Percentiles rank a stretch among this genome's conserved stretches.
phyloP scores from a whole-genome alignment of 2,329 filamentous ascomycete genomes.

The Myotisia sp. region DNA sequence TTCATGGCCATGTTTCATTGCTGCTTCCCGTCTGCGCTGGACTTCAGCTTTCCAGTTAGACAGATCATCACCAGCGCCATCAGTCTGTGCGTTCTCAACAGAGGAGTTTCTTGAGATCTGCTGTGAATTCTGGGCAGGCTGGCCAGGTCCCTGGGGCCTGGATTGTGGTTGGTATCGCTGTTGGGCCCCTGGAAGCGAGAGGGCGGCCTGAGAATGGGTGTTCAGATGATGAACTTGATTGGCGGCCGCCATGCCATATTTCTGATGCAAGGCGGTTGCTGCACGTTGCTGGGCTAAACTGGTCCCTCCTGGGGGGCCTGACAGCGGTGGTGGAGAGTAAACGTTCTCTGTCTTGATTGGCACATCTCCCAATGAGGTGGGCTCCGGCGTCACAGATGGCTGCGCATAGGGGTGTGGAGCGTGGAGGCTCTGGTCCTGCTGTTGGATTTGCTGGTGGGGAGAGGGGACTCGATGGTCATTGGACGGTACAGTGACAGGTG shows the following conservation, averaged over 20 bases:
- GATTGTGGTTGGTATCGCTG: conserved; percentile 25
- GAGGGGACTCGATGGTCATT: conserved; percentile 24
- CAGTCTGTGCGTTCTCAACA: conserved; percentile 49
- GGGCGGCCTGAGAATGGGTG: conserved; percentile 24
- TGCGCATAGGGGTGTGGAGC: conserved; percentile 23
- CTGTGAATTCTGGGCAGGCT: conserved; percentile 18
- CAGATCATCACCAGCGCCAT: conserved; percentile 53
- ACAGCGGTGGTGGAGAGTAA: conserved; percentile 24
- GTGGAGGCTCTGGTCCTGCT: conserved; percentile 20
- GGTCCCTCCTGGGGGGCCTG: conserved; percentile 13
- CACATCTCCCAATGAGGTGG: conserved; percentile 18
- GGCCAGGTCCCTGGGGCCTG: conserved; percentile 16
- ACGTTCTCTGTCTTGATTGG: conserved; percentile 42
- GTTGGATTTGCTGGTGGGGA: conserved; percentile 18
- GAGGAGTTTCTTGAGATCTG: conserved; percentile 22
- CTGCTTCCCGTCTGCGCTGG: conserved; percentile 28
- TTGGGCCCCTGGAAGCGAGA: conserved; percentile 24
- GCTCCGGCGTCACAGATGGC: conserved; percentile 17
- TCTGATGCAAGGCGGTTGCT: conserved; percentile 37
- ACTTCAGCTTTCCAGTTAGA: conserved; percentile 40
- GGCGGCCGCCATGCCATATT: conserved; percentile 29
- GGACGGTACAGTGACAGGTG: conserved; percentile 28
- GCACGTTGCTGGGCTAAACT: conserved; percentile 40
- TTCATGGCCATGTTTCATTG: conserved; percentile 21
- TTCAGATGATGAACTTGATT: conserved; percentile 33